Conservation (phyloP, 768 basidiomycete genomes). For the Lactarius indigo region DNA sequence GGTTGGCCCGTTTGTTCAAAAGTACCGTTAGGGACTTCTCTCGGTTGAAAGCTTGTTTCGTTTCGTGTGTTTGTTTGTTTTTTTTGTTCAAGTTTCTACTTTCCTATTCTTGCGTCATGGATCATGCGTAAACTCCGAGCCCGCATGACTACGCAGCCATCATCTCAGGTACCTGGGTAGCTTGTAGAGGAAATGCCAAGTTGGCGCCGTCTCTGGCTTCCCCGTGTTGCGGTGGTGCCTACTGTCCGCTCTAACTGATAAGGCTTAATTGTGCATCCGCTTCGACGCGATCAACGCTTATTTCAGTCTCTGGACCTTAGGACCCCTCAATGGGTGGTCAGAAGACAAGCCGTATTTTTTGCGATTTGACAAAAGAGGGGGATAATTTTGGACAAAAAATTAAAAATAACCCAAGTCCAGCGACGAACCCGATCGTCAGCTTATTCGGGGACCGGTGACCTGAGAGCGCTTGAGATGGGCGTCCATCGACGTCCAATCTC, state of each 20-base stretch:
- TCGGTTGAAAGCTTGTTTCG: slow-evolving; percentile 22
- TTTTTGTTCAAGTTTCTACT: not conserved
- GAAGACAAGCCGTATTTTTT: not conserved
- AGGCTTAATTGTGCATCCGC: slow-evolving; percentile 16
- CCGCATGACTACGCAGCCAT: not conserved
- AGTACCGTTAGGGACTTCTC: slow-evolving; percentile 9
- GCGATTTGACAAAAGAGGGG: not conserved
- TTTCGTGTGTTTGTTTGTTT: not conserved
- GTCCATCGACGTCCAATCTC: not conserved
- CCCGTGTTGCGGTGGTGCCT: not conserved
- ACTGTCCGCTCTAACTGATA: slow-evolving; percentile 4
- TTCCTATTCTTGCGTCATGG: not conserved
- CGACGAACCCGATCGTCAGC: slow-evolving; percentile 5
- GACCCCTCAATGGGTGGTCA: not conserved
- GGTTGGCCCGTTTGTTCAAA: not conserved
- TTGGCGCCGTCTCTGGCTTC: not conserved
- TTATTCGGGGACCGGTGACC: not conserved
- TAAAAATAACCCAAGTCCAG: slow-evolving; percentile 3
- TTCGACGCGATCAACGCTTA: slow-evolving; percentile 14
- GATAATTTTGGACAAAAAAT: not conserved
- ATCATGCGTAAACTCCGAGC: not conserved
- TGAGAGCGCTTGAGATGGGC: not conserved
- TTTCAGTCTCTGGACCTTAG: slow-evolving; percentile 18
- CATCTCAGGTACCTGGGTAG: not conserved
- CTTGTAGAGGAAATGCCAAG: not conserved